Evolutionary conservation across 257 asterid genomes (phyloP), one percentile per base, ranked within the genome.

Genomic region (Apocynum venetum): DNA sequence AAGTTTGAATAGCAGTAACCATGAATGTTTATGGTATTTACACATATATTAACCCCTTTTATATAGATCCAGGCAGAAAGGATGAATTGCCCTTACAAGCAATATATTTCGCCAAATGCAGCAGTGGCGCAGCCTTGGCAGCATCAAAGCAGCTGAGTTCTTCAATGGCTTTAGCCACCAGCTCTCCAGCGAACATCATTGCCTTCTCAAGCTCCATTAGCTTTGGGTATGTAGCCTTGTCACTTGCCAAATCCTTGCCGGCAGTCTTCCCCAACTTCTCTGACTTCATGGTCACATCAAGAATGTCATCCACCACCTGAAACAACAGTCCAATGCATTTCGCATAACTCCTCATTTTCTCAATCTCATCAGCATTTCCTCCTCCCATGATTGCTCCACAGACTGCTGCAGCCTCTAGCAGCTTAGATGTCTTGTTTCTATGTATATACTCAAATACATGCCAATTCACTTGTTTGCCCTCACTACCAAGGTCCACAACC

Each of bases 311-410:
- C 84, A 90, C 96, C 83, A 90, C 96, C 83, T 91, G 94, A 87
- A 92, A 92, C 79, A 90, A 82, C 84, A 92, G 71, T 20, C 96
- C 94, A 0, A 86, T 74, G 68, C 83, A 84, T 31, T 90, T 86
- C 0, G 96, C 93, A 69, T 83, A 91, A 72, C 64, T 87, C 76
- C 92, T 87, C 83, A 92, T 40, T 35, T 86, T 82, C 85, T 89
- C 96, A 17, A 92, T 87, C 74, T 85, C 90, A 14, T 25, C 36
- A 3, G 35, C 77, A 14, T 77, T 85, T n/a, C 84, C 96, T 19
- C 96, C 96, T 6, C 97, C 97, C 12, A 89, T n/a, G 9, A 91
- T 87, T 15, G 92, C 93, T 11, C 96, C 97, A 55, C 89, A 88
- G 0, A 92, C 96, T 13, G 86, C 97, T 2, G 93, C 88, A 20